Conservation (phyloP, 352 stramenopile genomes). For the Pythium rhizo-oryzae region DNA sequence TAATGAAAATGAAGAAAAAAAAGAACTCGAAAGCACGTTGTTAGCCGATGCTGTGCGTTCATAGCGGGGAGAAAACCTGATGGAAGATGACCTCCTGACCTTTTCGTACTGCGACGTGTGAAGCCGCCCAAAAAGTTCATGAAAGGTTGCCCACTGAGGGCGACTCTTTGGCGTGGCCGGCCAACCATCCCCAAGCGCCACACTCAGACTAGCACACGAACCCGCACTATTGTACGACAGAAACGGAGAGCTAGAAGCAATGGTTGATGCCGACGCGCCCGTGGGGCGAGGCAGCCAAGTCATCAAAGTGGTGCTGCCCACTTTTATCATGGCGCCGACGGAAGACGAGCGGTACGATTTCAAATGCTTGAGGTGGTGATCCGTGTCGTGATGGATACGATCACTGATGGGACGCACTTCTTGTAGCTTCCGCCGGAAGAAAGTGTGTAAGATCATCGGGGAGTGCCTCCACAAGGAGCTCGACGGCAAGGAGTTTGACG, state of each 20-base stretch:
- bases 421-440: conserved; percentile 69
- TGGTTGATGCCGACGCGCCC: conserved; percentile 53
- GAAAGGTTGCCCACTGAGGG: conserved; percentile 11
- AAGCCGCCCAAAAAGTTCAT: background rate
- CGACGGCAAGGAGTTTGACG: conserved; percentile 75
- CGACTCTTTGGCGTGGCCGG: conserved; percentile 9
- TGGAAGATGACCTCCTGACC: background rate
- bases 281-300: conserved; percentile 51
- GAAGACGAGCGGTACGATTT: conserved; percentile 65
- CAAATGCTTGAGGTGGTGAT: background rate
- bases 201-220: background rate
- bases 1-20: conserved; percentile 26
- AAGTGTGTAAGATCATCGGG: conserved; percentile 71
- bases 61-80: background rate
- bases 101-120: too few species aligned
- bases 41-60: background rate
- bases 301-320: conserved; percentile 84
- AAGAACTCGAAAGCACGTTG: too few species aligned
- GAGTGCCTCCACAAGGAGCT: conserved; percentile 72
- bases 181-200: background rate
- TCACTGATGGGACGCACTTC: background rate
- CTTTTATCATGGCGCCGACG: conserved; percentile 82
- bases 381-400: too few species aligned
- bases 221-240: too few species aligned
- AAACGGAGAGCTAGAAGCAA: conserved; percentile 16